Evolutionary conservation across 2,329 filamentous ascomycete species (phyloP).

Genomic region (Endocalyx cinctus): DNA sequence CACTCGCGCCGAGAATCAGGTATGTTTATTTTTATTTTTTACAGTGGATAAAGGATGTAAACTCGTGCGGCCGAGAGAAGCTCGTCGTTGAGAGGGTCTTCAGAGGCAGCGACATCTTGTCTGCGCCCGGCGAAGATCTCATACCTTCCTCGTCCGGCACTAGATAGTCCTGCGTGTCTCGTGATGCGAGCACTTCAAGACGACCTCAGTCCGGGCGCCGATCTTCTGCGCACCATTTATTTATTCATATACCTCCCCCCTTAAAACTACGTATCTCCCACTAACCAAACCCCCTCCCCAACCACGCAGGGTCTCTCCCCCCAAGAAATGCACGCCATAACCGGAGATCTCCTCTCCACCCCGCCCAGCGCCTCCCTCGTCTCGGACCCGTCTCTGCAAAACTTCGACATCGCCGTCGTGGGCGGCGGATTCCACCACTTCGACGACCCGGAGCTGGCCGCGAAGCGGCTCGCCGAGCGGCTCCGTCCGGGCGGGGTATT

Average conservation of each 20-base stretch:
- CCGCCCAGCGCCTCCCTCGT: conserved; percentile 48
- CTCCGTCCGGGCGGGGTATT: conserved; percentile 63
- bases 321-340: conserved; percentile 51
- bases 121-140: no score
- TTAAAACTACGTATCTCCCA: neutral
- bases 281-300: neutral
- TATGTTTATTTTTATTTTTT: conserved; percentile 22
- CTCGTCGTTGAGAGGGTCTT: no score
- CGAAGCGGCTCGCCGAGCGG: conserved; percentile 54
- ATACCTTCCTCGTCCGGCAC: no score
- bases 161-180: no score
- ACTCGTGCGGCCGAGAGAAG: no score
- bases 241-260: no score
- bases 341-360: conserved; percentile 50
- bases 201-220: no score
- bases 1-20: conserved; percentile 49
- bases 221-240: no score
- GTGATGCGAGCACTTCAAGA: no score
- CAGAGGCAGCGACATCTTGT: no score
- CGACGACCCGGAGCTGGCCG: conserved; percentile 56
- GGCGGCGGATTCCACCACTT: conserved; percentile 66
- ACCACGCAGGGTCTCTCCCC: conserved; percentile 38
- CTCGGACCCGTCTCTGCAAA: conserved; percentile 55
- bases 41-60: no score
- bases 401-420: conserved; percentile 64